These are phyloP conservation scores for Parafenestella ontariensis DNA, from an alignment of 2,329 filamentous ascomycete species.

Conservation along the genomic window DNA sequence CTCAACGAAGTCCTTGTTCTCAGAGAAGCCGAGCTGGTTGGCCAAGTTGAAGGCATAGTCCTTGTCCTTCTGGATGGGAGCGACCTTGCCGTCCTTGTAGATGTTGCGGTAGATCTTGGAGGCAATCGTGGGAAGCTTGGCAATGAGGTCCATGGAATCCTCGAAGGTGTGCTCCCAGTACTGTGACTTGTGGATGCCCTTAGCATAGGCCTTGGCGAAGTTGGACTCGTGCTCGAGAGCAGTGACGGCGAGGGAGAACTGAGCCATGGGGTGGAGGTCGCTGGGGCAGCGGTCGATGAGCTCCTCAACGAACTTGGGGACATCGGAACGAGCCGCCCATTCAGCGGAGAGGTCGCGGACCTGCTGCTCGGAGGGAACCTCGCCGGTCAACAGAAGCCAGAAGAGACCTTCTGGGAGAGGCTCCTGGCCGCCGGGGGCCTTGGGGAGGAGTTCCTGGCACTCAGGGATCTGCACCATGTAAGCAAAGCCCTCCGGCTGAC, in stretches of 20 bases:
- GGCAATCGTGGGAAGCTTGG: slow-evolving; percentile 98
- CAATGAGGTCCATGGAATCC: slow-evolving; percentile 99
- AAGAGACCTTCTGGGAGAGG: slow-evolving; percentile 99
- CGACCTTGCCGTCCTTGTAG: slow-evolving; percentile 99
- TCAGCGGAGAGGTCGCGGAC: slow-evolving; percentile 97
- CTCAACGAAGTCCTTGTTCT: slow-evolving; percentile 97
- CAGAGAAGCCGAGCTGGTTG: slow-evolving; percentile 97
- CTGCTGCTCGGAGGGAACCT: slow-evolving; percentile 97
- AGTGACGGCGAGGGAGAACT: slow-evolving; percentile 97
- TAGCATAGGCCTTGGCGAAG: slow-evolving; percentile 98
- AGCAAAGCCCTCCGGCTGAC: slow-evolving; percentile 21
- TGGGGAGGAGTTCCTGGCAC: slow-evolving; percentile 96
- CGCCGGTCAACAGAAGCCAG: slow-evolving; percentile 98
- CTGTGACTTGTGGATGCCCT: slow-evolving; percentile 99
- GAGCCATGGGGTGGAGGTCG: slow-evolving; percentile 99
- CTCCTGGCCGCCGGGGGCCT: slow-evolving; percentile 95
- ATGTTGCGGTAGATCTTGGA: slow-evolving; percentile 99
- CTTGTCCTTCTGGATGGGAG: slow-evolving; percentile 95
- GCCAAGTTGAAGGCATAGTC: slow-evolving; percentile 99
- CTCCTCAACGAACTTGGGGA: slow-evolving; percentile 98
- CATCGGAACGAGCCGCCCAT: slow-evolving; percentile 95
- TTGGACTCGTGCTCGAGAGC: slow-evolving; percentile 98
- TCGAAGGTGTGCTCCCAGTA: slow-evolving; percentile 99
- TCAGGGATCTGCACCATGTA: slow-evolving; percentile 75
- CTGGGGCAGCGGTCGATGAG: slow-evolving; percentile 99